Conservation (phyloP, 352 stramenopile species). For the Pythium utonaiense region DNA sequence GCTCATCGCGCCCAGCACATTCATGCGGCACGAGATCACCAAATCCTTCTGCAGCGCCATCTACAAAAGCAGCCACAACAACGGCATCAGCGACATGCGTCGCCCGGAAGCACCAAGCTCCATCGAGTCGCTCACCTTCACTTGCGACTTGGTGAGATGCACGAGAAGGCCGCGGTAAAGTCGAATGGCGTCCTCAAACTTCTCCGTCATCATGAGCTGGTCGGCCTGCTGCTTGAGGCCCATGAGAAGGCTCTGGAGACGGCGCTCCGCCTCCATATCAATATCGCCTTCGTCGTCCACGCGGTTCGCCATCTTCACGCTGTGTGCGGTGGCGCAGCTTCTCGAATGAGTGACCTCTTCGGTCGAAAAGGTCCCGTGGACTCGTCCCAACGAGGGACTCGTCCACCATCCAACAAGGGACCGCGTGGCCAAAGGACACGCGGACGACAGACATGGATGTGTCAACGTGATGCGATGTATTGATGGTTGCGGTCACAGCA, state of each 20-base stretch:
- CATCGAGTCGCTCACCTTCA: conserved; percentile 28
- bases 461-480: neutral
- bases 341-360: conserved; percentile 19
- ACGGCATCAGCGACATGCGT: neutral
- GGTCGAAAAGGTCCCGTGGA: conserved; percentile 1
- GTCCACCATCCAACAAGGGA: neutral
- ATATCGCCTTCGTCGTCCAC: conserved; percentile 29
- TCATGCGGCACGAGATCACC: conserved; percentile 71
- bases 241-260: conserved; percentile 33
- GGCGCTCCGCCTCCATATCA: conserved; percentile 45
- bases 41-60: conserved; percentile 46
- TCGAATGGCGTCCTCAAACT: conserved; percentile 47
- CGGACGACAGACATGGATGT: neutral
- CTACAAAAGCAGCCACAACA: conserved; percentile 22
- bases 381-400: neutral
- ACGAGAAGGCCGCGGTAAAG: conserved; percentile 71
- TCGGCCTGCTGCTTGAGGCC: conserved; percentile 67
- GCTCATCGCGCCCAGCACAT: conserved; percentile 50
- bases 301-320: conserved; percentile 11
- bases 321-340: conserved; percentile 14
- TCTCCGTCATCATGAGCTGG: conserved; percentile 50
- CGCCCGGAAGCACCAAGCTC: neutral
- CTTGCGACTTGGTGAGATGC: conserved; percentile 65
- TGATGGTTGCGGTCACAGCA: neutral
- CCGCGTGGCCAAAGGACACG: neutral